Base-by-base conservation (phyloP, 140 eudicot genomes). In the Cichorium intybus region DNA sequence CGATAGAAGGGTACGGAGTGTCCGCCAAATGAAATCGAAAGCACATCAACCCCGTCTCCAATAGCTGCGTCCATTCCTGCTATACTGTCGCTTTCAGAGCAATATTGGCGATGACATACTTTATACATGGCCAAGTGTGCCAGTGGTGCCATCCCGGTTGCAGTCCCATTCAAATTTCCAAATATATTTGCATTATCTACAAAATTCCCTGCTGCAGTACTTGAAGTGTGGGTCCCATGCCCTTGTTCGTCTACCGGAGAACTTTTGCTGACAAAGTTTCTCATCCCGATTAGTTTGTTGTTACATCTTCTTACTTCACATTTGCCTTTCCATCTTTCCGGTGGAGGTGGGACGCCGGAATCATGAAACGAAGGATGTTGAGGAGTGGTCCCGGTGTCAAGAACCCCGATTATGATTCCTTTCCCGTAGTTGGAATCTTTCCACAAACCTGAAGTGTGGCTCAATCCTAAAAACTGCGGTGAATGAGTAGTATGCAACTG, bases 101-200 rank as follows among this genome's bases (percentile, higher is more conserved):
- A 80, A 22, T 12, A 17, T 2, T 1, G 0, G 4, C 7, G 5
- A 7, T 16, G 2, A 46, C 86, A 77, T 4, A 77, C 84, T 74
- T 46, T 77, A 60, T 84, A 84, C 33, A 77, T 70, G 18, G 90
- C 90, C 52, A 84, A 2, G 56, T 84, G 86, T 41, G 90, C 86
- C 9, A 27, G 60, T 35, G 79, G 74, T 2, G 74, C 74, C 48
- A 67, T 31, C 10, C 79, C 74, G 35, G 34, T 60, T 12, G 79
- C 74, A n/a, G 74, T 74, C 10, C 79, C 74, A 24, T 65, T 54
- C 14, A 69, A 64, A 17, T 27, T 55, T 67, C 46, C 46, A 31
- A 10, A 58, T 24, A 74, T 37, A 24, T 51, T 80, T 4, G 81
- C 86, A 24, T 64, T 80, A 1, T 45, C 24, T 47, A 84, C 90